phyloP scores from a whole-genome alignment of 805 yeast species.

The Candida dendrica region DNA sequence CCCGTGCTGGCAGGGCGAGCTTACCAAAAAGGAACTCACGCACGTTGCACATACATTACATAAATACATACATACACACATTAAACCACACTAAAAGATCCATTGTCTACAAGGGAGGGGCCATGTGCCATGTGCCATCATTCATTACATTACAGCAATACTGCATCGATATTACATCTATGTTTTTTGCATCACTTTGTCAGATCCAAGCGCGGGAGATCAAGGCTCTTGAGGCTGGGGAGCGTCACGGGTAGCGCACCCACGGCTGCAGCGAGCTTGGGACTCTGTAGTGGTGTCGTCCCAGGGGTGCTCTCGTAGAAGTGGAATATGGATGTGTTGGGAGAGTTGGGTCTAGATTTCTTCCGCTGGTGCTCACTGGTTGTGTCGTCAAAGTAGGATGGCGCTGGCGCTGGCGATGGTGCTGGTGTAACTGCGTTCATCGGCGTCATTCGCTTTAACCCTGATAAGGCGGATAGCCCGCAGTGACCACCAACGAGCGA shows the following conservation, averaged over 20 bases:
- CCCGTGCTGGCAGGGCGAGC: no score
- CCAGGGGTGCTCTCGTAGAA: constrained; percentile 39
- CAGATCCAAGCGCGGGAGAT: constrained; percentile 9
- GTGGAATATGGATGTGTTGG: constrained; percentile 24
- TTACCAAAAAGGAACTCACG: no score
- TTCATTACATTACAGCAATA: no score
- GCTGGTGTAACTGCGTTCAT: constrained; percentile 22
- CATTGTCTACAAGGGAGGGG: no score
- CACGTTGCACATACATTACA: no score
- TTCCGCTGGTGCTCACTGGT: constrained; percentile 23
- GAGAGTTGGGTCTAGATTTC: constrained; percentile 43
- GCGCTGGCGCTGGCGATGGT: constrained; percentile 4
- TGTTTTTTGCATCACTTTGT: not conserved
- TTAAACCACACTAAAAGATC: no score
- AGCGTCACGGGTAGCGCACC: constrained; percentile 8
- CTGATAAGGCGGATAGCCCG: constrained; percentile 12
- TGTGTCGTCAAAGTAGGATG: constrained; percentile 2
- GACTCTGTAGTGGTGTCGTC: constrained; percentile 43
- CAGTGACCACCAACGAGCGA: constrained; percentile 6
- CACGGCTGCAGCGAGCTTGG: constrained; percentile 24
- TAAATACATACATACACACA: no score
- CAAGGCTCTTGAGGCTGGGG: constrained; percentile 21
- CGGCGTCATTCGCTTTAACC: constrained; percentile 34
- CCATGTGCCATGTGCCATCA: no score
- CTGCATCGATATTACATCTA: no score